Conservation (phyloP, 352 stramenopile species). For the Peronospora belbahrii region DNA sequence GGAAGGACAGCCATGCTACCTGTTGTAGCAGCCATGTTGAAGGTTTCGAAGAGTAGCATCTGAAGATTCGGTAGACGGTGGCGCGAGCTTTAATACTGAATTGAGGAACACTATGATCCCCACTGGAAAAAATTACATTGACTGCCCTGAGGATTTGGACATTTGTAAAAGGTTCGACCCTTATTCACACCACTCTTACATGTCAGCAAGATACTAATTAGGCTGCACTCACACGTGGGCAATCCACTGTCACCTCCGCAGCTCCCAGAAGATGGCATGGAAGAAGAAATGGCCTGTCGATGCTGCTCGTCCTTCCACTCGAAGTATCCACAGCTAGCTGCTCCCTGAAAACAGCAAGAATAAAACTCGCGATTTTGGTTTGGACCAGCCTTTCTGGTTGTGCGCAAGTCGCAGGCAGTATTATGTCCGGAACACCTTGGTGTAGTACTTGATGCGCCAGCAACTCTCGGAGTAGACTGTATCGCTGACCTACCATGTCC, state of each 20-base stretch:
- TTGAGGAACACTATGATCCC: slow-evolving; percentile 33
- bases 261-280: background rate
- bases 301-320: slow-evolving; percentile 86
- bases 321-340: slow-evolving; percentile 69
- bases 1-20: slow-evolving; percentile 36
- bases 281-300: slow-evolving; percentile 1
- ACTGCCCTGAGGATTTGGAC: slow-evolving; percentile 64
- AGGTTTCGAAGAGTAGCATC: no score
- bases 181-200: slow-evolving; percentile 80
- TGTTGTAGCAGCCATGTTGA: slow-evolving; percentile 57
- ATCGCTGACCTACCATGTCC: background rate
- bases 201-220: slow-evolving; percentile 37
- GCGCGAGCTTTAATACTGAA: slow-evolving; percentile 1
- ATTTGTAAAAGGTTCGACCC: slow-evolving; percentile 91
- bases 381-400: slow-evolving; percentile 34
- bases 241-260: background rate
- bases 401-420: slow-evolving; percentile 35
- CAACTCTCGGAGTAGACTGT: slow-evolving; percentile 1
- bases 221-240: slow-evolving; percentile 40
- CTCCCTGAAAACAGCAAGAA: slow-evolving; percentile 67
- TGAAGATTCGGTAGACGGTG: no score
- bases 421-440: slow-evolving; percentile 45
- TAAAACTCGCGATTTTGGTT: slow-evolving; percentile 93
- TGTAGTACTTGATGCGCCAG: background rate
- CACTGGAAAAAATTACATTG: slow-evolving; percentile 92